These are phyloP conservation scores for Sugiyamaella chiloensis DNA, from an alignment of 805 yeast genomes.

Conservation along the genomic window DNA sequence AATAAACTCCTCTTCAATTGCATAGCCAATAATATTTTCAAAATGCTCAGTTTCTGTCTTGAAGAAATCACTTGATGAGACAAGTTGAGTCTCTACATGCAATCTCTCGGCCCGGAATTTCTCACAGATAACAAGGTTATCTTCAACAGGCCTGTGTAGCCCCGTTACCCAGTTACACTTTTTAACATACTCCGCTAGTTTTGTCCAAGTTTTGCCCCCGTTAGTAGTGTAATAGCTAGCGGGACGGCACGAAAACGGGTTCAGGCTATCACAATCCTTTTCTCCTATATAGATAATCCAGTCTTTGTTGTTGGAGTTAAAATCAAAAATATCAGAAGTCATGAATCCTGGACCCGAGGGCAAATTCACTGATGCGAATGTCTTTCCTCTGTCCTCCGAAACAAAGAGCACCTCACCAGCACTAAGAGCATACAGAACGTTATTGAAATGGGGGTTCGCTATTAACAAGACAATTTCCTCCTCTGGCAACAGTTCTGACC, in stretches of 20 bases:
- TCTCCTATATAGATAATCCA: constrained; percentile 71
- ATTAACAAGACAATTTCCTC: constrained; percentile 52
- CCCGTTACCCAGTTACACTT: constrained; percentile 69
- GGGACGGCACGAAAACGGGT: constrained; percentile 49
- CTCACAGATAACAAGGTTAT: constrained; percentile 64
- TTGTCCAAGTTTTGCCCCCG: constrained; percentile 61
- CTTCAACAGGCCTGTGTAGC: constrained; percentile 44
- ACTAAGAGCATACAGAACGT: constrained; percentile 55
- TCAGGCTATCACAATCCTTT: constrained; percentile 47
- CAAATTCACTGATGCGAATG: constrained; percentile 45
- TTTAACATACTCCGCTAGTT: constrained; percentile 50
- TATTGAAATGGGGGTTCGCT: constrained; percentile 58
- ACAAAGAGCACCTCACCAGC: constrained; percentile 47
- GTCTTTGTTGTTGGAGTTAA: constrained; percentile 54
- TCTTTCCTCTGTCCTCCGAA: constrained; percentile 66
- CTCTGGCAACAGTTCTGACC: constrained; percentile 40
- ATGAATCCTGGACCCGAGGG: constrained; percentile 47
- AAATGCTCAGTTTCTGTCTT: constrained; percentile 40
- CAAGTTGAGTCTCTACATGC: constrained; percentile 23
- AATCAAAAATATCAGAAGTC: constrained; percentile 42
- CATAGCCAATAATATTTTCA: constrained; percentile 66
- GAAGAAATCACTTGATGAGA: constrained; percentile 57
- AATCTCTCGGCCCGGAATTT: constrained; percentile 4
- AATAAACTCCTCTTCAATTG: constrained; percentile 64
- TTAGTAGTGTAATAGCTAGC: constrained; percentile 62